phyloP scores from a whole-genome alignment of 2,329 filamentous ascomycete species.

The Diplodia corticola region DNA sequence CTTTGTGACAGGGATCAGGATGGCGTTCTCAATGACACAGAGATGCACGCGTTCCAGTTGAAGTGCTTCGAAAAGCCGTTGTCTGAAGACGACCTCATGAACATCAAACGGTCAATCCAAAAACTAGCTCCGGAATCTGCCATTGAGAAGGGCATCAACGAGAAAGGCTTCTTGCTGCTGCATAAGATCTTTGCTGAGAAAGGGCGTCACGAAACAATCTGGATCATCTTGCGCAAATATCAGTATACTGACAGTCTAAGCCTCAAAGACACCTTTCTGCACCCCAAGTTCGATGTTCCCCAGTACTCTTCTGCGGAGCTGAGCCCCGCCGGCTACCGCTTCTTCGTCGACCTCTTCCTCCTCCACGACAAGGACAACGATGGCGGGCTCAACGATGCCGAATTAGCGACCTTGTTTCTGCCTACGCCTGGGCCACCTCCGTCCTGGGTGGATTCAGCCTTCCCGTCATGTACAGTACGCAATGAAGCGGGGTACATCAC shows the following conservation, averaged over 20 bases:
- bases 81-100: slow-evolving; percentile 76
- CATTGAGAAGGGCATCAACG: slow-evolving; percentile 72
- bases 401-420: slow-evolving; percentile 83
- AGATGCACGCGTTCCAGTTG: slow-evolving; percentile 86
- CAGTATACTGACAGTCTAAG: slow-evolving; percentile 96
- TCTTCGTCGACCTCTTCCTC: slow-evolving; percentile 95
- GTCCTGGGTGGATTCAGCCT: slow-evolving; percentile 85
- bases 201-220: slow-evolving; percentile 95
- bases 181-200: slow-evolving; percentile 98
- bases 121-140: slow-evolving; percentile 65
- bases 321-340: slow-evolving; percentile 90
- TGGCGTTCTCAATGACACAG: slow-evolving; percentile 83
- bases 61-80: slow-evolving; percentile 91
- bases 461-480: slow-evolving; percentile 89
- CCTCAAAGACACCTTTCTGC: slow-evolving; percentile 85
- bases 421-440: slow-evolving; percentile 86
- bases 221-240: slow-evolving; percentile 93
- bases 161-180: slow-evolving; percentile 79
- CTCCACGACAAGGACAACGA: slow-evolving; percentile 98
- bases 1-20: slow-evolving; percentile 96
- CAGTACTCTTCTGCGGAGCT: slow-evolving; percentile 90
- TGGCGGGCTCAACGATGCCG: slow-evolving; percentile 82
- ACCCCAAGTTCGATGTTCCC: slow-evolving; percentile 91
- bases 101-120: slow-evolving; percentile 85
- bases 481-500: slow-evolving; percentile 96